These are phyloP conservation scores for Kregervanrija delftensis DNA, from an alignment of 805 yeast genomes.

Conservation along the genomic window DNA sequence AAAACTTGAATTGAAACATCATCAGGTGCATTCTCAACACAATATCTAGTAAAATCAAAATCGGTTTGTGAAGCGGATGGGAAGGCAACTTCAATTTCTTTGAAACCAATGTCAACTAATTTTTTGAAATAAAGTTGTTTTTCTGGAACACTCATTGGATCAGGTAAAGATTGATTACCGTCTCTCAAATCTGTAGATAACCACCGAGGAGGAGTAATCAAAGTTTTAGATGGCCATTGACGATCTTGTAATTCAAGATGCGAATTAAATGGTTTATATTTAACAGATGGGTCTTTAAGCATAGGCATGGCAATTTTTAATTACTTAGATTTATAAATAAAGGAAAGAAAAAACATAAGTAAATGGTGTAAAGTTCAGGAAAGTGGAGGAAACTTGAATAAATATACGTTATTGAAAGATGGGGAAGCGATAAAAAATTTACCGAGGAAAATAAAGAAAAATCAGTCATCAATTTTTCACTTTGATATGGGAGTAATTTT, in stretches of 20 bases:
- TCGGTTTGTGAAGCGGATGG: conserved; percentile 78
- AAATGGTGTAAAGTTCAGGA: background rate
- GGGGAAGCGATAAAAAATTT: background rate
- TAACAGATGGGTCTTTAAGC: conserved; percentile 54
- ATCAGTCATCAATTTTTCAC: background rate
- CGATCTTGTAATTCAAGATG: conserved; percentile 49
- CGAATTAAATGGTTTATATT: conserved; percentile 53
- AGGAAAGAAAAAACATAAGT: background rate
- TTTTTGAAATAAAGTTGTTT: conserved; percentile 65
- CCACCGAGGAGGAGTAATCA: conserved; percentile 72
- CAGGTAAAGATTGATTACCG: conserved; percentile 81
- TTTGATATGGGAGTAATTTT: background rate
- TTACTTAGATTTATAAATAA: background rate
- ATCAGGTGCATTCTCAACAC: conserved; percentile 65
- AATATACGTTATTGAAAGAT: background rate
- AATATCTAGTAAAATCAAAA: conserved; percentile 72
- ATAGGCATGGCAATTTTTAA: conserved; percentile 20
- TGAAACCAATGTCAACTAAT: conserved; percentile 66
- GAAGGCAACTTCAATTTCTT: conserved; percentile 78
- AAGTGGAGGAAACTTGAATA: background rate
- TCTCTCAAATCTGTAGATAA: conserved; percentile 77
- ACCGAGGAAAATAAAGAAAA: background rate
- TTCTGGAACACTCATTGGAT: conserved; percentile 79
- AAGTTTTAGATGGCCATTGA: conserved; percentile 59
- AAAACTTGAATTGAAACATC: conserved; percentile 75